Conservation (phyloP, 345 rosid species). For the Linum lewisii region DNA sequence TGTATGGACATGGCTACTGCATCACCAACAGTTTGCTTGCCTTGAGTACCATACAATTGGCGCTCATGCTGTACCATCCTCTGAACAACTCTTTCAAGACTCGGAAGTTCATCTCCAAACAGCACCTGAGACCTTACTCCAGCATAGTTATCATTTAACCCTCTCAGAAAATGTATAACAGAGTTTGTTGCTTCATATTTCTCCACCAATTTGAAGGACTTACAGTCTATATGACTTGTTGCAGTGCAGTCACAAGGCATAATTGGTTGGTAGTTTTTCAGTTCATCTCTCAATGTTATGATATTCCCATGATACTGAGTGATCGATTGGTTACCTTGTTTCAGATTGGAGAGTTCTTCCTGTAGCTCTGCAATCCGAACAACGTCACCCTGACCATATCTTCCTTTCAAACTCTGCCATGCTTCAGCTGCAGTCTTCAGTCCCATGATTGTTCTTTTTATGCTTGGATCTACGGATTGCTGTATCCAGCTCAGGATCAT, state of each 20-base stretch:
- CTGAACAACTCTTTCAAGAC: no score
- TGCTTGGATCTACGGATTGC: no score
- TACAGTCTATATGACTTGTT: no score
- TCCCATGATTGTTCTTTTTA: not conserved
- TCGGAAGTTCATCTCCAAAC: no score
- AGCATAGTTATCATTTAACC: no score
- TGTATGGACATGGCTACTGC: not conserved
- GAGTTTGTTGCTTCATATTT: no score
- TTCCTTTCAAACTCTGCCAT: not conserved
- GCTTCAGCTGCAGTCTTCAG: not conserved
- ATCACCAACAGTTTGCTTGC: not conserved
- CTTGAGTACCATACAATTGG: not conserved
- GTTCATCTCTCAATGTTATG: not conserved
- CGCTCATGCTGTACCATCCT: no score
- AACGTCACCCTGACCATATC: not conserved
- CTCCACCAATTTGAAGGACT: no score
- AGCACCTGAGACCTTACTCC: no score
- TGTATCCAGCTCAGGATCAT: not conserved
- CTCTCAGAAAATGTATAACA: no score
- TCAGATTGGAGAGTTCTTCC: not conserved
- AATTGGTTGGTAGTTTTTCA: not conserved
- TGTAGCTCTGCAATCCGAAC: not conserved
- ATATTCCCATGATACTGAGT: not conserved
- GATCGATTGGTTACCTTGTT: not conserved
- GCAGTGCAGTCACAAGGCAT: not conserved